Evolutionary conservation across 306 rosid species (phyloP).

Genomic region (Gastrolobium villosum): DNA sequence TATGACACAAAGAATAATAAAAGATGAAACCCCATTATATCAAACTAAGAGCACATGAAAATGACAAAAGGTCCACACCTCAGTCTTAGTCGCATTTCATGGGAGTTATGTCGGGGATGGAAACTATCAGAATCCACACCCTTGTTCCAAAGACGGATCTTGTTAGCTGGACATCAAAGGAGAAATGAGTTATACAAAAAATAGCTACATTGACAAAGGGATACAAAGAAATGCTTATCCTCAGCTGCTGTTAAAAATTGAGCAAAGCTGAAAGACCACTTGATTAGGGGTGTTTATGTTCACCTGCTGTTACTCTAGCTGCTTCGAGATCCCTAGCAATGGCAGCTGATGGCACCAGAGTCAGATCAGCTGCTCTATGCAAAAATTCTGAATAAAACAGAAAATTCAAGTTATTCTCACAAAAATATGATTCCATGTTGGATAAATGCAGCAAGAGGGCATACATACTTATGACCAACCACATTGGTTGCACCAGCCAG

Average conservation of each 20-base stretch:
- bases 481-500: slow-evolving; percentile 99
- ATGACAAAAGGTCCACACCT: slow-evolving; percentile 54
- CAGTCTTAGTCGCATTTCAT: slow-evolving; percentile 84
- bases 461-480: slow-evolving; percentile 88
- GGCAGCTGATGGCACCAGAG: slow-evolving; percentile 96
- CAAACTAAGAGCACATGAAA: slow-evolving; percentile 33
- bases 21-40: slow-evolving; percentile 29
- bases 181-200: slow-evolving; percentile 35
- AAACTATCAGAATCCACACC: slow-evolving; percentile 98
- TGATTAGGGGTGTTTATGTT: slow-evolving; percentile 35
- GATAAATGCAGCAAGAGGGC: slow-evolving; percentile 30
- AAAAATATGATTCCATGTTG: slow-evolving; percentile 14
- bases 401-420: slow-evolving; percentile 41
- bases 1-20: slow-evolving; percentile 34
- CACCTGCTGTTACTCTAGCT: slow-evolving; percentile 84
- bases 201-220: not conserved
- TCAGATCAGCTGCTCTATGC: slow-evolving; percentile 94
- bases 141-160: slow-evolving; percentile 96
- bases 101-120: slow-evolving; percentile 79
- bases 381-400: slow-evolving; percentile 76
- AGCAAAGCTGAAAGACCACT: slow-evolving; percentile 23
- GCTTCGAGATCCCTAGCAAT: slow-evolving; percentile 85
- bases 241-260: not conserved
- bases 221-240: not conserved
- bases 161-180: slow-evolving; percentile 70